Evolutionary conservation across 1,139 yeast genomes (phyloP).

Genomic region (Neolecta irregularis): DNA sequence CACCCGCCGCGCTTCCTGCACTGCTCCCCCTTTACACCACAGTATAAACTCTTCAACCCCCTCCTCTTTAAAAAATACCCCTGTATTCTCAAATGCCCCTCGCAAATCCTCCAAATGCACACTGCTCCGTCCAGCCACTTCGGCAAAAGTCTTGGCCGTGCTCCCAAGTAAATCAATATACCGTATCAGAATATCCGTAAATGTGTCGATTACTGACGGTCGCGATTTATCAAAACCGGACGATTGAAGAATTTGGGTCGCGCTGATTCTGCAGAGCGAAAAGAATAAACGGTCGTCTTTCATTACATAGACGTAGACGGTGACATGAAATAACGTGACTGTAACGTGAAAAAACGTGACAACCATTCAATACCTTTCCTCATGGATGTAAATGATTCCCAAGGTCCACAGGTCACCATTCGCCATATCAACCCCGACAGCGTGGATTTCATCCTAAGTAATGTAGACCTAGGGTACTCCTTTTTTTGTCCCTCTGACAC

Average conservation of each 20-base stretch:
- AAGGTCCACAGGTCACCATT: constrained; percentile 73
- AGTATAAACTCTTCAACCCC: constrained; percentile 28
- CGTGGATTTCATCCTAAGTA: constrained; percentile 77
- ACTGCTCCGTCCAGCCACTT: constrained; percentile 28
- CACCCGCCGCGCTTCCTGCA: constrained; percentile 9
- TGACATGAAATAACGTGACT: too few relatives aligned
- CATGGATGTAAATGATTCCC: constrained; percentile 13
- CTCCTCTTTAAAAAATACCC: constrained; percentile 22
- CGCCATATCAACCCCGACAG: constrained; percentile 72
- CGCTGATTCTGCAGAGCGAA: constrained; percentile 11
- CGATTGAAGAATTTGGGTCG: constrained; percentile 42
- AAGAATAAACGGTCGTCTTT: constrained; percentile 12
- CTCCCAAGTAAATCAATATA: constrained; percentile 33
- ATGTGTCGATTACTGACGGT: constrained; percentile 43
- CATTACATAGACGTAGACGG: too few relatives aligned
- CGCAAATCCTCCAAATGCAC: constrained; percentile 43
- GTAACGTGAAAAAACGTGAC: neutral
- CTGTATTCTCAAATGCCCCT: constrained; percentile 39
- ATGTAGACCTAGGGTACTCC: constrained; percentile 57
- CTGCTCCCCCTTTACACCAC: constrained; percentile 29
- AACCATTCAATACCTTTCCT: neutral
- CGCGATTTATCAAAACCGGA: constrained; percentile 59
- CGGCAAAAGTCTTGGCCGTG: constrained; percentile 30
- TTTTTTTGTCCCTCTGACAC: neutral
- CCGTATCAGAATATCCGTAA: constrained; percentile 48